Base-by-base conservation (phyloP, 129 eudicot species). In the Flaveria brownii region DNA sequence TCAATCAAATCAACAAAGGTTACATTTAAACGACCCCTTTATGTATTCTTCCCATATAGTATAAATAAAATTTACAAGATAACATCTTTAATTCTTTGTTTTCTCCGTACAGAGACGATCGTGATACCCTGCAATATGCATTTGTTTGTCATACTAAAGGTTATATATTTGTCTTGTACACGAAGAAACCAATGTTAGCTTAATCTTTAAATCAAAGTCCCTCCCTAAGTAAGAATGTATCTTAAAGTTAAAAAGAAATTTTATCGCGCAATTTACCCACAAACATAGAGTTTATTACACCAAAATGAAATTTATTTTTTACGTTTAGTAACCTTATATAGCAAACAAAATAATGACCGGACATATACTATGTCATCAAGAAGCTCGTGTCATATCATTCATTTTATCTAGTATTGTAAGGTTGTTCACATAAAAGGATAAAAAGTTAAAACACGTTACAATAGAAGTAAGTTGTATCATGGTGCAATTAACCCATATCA, bases 141-240 rank as follows among this genome's bases (percentile, higher is more conserved):
- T 20, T 54, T 63, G 61, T 23, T 80, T 67, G 84, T 80, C 71
- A 56, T 75, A 57, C 56, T 56, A 60, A 57, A 74, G 43, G 30
- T 51, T 4, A 69, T 47, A 80, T 16, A 28, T 80, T 73, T 74
- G 84, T 80, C 79, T 67, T 80, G 80, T 59, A 74, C 70, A 74
- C 84, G 80, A 56, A 74, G 84, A 80, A 80, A 80, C 84, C 84
- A 80, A 80, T 74, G 84, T 45, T 54, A 68, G 15, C 30, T 33
- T 74, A 28, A 41, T 55, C 75, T 39, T 51, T 56, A 66, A 66
- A 50, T 79, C 74, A 79, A 79, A 73, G 50, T 39, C 23, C 9
- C 6, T 54, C 41, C 41, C 41, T 5, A 36, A 36, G 41, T 36
- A 36, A 36, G 41, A 36, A 36, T 36, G 41, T 7, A 36, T 36